A percentile compares a stretch with the other conserved stretches of the same genome.
phyloP scores from a whole-genome alignment of 768 basidiomycete genomes.

The Leccinum pellstonianum region DNA sequence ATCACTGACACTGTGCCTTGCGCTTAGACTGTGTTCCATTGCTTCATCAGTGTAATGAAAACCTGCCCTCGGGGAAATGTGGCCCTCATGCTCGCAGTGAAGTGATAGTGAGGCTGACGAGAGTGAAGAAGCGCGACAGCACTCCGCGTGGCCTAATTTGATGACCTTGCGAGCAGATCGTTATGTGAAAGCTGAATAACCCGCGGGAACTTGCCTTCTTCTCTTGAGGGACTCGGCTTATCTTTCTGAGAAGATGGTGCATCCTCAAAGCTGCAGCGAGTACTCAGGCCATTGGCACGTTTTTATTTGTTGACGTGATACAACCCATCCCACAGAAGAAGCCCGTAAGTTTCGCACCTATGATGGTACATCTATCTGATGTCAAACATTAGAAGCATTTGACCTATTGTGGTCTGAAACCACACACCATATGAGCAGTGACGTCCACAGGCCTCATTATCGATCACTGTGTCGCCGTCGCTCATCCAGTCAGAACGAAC shows the following conservation, averaged over 20 bases:
- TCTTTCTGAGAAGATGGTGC: conserved; percentile 19
- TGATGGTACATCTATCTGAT: neutral
- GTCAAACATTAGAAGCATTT: neutral
- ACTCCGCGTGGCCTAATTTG: conserved; percentile 1
- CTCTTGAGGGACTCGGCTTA: conserved; percentile 6
- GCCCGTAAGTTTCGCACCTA: neutral
- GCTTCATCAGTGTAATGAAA: conserved; percentile 28
- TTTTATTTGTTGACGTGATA: conserved; percentile 16
- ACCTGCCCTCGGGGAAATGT: conserved; percentile 20
- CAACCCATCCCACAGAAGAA: neutral
- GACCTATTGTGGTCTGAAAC: neutral
- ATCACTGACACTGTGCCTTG: conserved; percentile 14
- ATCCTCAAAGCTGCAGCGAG: neutral
- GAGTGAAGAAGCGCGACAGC: conserved; percentile 14
- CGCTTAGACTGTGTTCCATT: conserved; percentile 22
- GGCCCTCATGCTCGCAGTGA: conserved; percentile 11
- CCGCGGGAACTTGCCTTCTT: conserved; percentile 19
- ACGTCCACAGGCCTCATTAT: neutral
- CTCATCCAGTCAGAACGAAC: conserved; percentile 1
- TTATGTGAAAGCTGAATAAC: conserved; percentile 4
- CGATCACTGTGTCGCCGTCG: conserved; percentile 1
- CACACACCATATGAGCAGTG: neutral
- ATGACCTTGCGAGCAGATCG: neutral
- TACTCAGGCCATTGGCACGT: neutral
- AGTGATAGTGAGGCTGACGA: conserved; percentile 8